A percentile compares a stretch with the other conserved stretches of the same genome.
Conservation (phyloP, 2,329 filamentous ascomycete species). For the Cladophialophora chaetospira region DNA sequence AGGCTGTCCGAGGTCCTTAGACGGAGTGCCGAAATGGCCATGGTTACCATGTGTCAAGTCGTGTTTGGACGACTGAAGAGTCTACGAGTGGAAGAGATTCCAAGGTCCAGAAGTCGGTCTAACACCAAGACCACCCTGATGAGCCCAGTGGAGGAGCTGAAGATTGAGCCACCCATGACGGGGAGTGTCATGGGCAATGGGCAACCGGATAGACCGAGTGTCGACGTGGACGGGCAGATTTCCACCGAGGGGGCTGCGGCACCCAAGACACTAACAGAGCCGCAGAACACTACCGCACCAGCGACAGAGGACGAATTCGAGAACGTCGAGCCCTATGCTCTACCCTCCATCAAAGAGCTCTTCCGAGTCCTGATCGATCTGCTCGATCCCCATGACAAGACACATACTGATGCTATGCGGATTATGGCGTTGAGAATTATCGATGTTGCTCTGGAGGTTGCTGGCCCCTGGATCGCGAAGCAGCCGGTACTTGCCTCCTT, state of each 20-base stretch:
- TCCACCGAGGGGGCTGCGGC: slow-evolving; percentile 24
- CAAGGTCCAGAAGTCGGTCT: slow-evolving; percentile 36
- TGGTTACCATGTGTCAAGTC: slow-evolving; percentile 99
- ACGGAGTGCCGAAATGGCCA: slow-evolving; percentile 85
- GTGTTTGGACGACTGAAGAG: slow-evolving; percentile 93
- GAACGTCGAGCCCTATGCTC: slow-evolving; percentile 81
- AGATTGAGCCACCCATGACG: slow-evolving; percentile 68
- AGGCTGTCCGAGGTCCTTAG: slow-evolving; percentile 87
- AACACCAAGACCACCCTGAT: slow-evolving; percentile 28
- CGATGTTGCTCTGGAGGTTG: slow-evolving; percentile 93
- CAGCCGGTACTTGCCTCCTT: slow-evolving; percentile 85
- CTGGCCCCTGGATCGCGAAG: slow-evolving; percentile 89
- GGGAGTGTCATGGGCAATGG: slow-evolving; percentile 61
- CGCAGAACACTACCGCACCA: slow-evolving; percentile 38
- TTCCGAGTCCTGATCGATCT: slow-evolving; percentile 93
- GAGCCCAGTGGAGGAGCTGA: slow-evolving; percentile 71
- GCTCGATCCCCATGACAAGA: slow-evolving; percentile 86
- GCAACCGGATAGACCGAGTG: slow-evolving; percentile 22
- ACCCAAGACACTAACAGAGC: slow-evolving; percentile 39
- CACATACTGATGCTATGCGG: slow-evolving; percentile 91
- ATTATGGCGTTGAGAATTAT: slow-evolving; percentile 98
- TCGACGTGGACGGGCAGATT: slow-evolving; percentile 22
- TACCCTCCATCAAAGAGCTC: slow-evolving; percentile 91
- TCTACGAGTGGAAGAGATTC: slow-evolving; percentile 73
- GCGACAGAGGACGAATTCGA: slow-evolving; percentile 39